Base-by-base conservation (phyloP, 2,329 filamentous ascomycete species). In the Dryadomyces sulphureus region DNA sequence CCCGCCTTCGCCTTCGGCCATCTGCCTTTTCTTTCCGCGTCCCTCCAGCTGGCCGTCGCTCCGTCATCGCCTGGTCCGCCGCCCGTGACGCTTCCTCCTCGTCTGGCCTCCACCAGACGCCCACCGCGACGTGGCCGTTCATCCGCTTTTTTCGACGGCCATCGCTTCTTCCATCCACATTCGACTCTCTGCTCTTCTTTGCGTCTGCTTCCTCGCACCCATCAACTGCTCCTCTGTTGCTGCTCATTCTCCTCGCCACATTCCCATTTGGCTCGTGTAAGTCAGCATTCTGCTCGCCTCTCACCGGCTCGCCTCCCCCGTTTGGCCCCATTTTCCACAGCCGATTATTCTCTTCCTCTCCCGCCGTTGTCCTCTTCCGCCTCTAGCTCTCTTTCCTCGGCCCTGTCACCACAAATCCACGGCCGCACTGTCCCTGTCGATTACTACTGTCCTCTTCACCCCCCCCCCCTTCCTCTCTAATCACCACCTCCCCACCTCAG, bases 111-210 rank as follows among this genome's bases (percentile, higher is more conserved):
- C 27, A 17, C 19, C 38, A 25, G n/a, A 16, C n/a, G n/a, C 39
- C 27, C 27, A 32, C 27, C 27, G 27, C 27, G 27, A 32, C 27
- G 27, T 32, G 27, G 27, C 27, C 27, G 27, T 32, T 14, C 27
- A 32, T 32, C 27, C 27, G 11, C 27, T 14, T 14, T 32, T 32
- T 32, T 32, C 27, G 9, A 32, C 27, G 9, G 16, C 27, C 27
- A 32, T 44, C 52, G 56, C 54, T 58, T 54, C 52, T 53, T 51
- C 41, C 19, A 38, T 43, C 38, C n/a, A 22, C 30, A 19, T 41
- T 20, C 17, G 19, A 36, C 41, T 22, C 32, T 38, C 46, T 35
- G 22, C 42, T 34, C 32, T 32, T 36, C n/a, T 36, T 38, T 35
- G 35, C 41, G 25, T 38, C 35, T 38, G 39, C 14, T 16, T 39